These are phyloP conservation scores for Spathaspora jeffriesii DNA, from an alignment of 1,139 yeast genomes.

Conservation along the genomic window DNA sequence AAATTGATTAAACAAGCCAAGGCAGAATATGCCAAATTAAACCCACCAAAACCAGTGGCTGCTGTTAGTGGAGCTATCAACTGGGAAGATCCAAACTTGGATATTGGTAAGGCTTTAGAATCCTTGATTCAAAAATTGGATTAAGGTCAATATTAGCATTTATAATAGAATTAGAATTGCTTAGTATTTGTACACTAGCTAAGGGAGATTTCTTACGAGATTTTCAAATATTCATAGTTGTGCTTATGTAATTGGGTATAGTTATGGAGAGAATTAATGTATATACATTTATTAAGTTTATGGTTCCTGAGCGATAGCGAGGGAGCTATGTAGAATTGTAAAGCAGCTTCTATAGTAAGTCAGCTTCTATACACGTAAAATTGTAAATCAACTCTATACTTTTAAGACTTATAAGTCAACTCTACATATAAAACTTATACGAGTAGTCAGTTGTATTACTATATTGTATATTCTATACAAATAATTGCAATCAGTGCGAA, in stretches of 20 bases:
- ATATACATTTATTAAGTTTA: constrained; percentile 1
- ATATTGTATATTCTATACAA: too few species aligned
- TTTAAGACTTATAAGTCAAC: too few species aligned
- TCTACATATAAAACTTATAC: too few species aligned
- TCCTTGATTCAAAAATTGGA: constrained; percentile 46
- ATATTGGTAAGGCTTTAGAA: constrained; percentile 59
- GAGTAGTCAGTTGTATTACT: too few species aligned
- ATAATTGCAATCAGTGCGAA: too few species aligned
- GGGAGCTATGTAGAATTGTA: too few species aligned
- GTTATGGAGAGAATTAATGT: constrained; percentile 1
- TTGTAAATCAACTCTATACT: too few species aligned
- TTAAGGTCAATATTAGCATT: constrained; percentile 13
- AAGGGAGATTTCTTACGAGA: neutral
- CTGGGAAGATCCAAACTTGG: constrained; percentile 91
- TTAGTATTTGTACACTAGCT: constrained; percentile 2
- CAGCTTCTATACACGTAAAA: too few species aligned
- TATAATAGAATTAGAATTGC: constrained; percentile 2
- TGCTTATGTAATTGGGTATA: neutral
- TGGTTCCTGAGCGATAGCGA: too few species aligned
- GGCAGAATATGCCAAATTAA: constrained; percentile 77
- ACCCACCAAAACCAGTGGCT: constrained; percentile 44
- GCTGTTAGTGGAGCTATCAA: constrained; percentile 50
- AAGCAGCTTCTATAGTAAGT: too few species aligned
- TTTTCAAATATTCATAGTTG: constrained; percentile 1
- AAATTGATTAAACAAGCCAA: constrained; percentile 86